Base-by-base conservation (phyloP, 257 asterid genomes). In the Solanum ahanhuiri region DNA sequence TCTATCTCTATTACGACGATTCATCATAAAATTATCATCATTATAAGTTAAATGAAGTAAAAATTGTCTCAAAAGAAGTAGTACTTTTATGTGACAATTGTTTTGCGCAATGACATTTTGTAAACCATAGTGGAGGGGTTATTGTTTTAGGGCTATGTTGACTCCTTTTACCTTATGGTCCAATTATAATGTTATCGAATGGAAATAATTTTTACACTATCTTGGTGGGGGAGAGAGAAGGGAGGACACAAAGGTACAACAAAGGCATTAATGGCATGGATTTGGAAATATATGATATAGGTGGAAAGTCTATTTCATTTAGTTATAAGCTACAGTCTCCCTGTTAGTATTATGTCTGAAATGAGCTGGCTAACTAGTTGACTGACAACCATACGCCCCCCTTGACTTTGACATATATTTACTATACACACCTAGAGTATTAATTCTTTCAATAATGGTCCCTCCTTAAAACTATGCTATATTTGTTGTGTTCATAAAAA, bases 281-380 rank as follows among this genome's bases (percentile, higher is more conserved):
- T 92, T 88, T 88, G 88, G 88, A 88, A 88, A 91, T 89, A 90
- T 91, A 81, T 86, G 93, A 70, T 85, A 85, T 92, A 34, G 97
- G 96, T 92, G 91, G 92, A 81, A 85, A 60, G 97, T 95, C 98
- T 77, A 89, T 95, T 90, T 94, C 96, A 84, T 94, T 93, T 92
- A 90, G 96, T 95, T 94, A 92, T 89, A 86, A 89, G 86, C 91
- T 89, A 89, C 89, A 89, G 87, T 88, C 87, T 82, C 22, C 51
- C 82, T 82, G 89, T 89, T 88, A 67, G 84, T 89, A 87, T 88
- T 88, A 92, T 92, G 93, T 90, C 87, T 87, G 83, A 85, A 45
- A 73, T 93, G 91, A 93, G 96, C 94, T 95, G 96, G 88, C 92
- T 82, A 57, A 35, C 54, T 76, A 33, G 69, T 87, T 43, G 83